Evolutionary conservation across 2,329 filamentous ascomycete species (phyloP), one percentile per base, ranked within the genome.

Genomic region (Diaporthe sp.): DNA sequence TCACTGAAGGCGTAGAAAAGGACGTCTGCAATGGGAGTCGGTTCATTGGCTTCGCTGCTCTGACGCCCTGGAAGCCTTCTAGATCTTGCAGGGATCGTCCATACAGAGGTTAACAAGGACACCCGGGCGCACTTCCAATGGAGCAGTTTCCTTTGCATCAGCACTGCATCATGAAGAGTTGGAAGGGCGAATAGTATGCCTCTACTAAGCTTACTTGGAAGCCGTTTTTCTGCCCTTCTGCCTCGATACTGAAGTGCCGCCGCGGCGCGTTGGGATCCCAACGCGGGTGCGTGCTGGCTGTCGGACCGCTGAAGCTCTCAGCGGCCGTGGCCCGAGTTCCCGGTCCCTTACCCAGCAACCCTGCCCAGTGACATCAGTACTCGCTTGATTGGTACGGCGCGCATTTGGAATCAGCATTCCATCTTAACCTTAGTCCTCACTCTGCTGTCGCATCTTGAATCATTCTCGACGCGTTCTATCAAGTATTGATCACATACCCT

Each of bases 291-390:
- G 13, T 28, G 58, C 12, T 19, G 31, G 61, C 44, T n/a, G 42
- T 65, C 12, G 22, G 15, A 53, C 46, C 6, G 65, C 65, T 68
- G 65, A 22, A 46, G 65, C 46, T 42, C 46, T 25, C 42, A 46
- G 61, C 19, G 8, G 65, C 22, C 15, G 34, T 42, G 65, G n/a
- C 49, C 65, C 49, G 15, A 55, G 49, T 39, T 69, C n/a, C 46
- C 44, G 31, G 31, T 19, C 65, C 46, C 65, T 19, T 37, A 10
- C 34, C 8, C 34, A 34, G 65, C 55, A 49, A 69, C 65, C 34
- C 25, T 10, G 22, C 49, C 17, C 65, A 51, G 65, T 69, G 65
- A 69, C 65, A 69, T 69, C 65, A 69, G n/a, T 69, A 69, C 65
- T 69, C n/a, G 49, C 49, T 28, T 34, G 8, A 22, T 25, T 42